These are phyloP conservation scores for Discostella pseudostelligera DNA, from an alignment of 108 stramenopile species.

Conservation along the genomic window DNA sequence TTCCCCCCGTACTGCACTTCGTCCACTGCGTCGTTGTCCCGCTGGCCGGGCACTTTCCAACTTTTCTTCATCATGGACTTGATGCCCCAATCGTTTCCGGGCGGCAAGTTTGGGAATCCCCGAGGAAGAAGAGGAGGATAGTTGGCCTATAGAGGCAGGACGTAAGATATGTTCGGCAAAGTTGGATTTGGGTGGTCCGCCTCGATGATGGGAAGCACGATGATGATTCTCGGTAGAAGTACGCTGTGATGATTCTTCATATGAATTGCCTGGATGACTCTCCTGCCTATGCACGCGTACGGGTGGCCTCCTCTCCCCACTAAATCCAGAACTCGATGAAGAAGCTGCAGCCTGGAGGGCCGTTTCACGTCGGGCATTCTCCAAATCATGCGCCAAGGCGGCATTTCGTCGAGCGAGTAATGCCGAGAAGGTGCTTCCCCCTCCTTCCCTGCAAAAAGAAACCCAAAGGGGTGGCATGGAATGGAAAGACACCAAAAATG, in stretches of 20 bases:
- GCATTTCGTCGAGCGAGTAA: conserved; percentile 31
- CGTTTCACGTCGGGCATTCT: conserved; percentile 28
- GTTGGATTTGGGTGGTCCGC: conserved; percentile 37
- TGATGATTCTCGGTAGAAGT: conserved; percentile 29
- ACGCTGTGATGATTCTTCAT: background rate
- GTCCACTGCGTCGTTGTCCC: conserved; percentile 27
- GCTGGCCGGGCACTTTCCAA: conserved; percentile 12
- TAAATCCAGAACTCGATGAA: too few relatives aligned
- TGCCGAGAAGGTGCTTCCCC: conserved; percentile 28
- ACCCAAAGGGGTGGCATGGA: too few relatives aligned
- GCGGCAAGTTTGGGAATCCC: conserved; percentile 67
- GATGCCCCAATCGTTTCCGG: conserved; percentile 59
- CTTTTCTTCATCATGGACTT: conserved; percentile 51
- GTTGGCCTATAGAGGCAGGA: conserved; percentile 29
- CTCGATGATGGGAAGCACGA: conserved; percentile 13
- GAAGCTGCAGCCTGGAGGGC: conserved; percentile 3
- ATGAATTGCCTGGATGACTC: background rate
- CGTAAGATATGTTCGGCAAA: conserved; percentile 37
- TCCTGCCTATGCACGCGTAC: conserved; percentile 5
- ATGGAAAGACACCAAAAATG: too few relatives aligned
- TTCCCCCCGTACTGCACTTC: conserved; percentile 17
- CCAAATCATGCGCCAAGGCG: conserved; percentile 31
- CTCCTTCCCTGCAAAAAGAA: conserved; percentile 14
- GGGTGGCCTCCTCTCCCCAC: background rate
- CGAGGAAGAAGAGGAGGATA: conserved; percentile 33